phyloP scores from a whole-genome alignment of 306 rosid species.

The Macrotyloma uniflorum region DNA sequence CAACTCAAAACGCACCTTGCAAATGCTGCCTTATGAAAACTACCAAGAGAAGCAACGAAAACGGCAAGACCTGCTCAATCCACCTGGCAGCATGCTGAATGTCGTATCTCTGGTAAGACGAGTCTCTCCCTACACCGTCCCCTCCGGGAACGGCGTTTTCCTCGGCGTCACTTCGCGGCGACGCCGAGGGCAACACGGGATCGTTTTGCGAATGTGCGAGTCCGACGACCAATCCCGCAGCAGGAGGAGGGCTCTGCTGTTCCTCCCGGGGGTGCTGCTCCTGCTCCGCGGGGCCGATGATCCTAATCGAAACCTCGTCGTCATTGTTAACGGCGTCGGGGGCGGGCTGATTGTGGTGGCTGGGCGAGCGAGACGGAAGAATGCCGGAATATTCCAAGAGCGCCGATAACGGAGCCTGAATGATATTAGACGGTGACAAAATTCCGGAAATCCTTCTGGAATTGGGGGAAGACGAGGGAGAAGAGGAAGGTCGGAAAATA shows the following conservation, averaged over 20 bases:
- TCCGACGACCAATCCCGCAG: conserved; percentile 55
- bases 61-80: conserved; percentile 93
- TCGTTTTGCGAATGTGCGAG: conserved; percentile 48
- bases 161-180: conserved; percentile 53
- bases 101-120: conserved; percentile 94
- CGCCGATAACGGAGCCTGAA: conserved; percentile 79
- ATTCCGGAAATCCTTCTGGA: conserved; percentile 56
- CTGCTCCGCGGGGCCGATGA: conserved; percentile 71
- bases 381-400: conserved; percentile 81
- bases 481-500: conserved; percentile 43
- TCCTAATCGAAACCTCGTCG: conserved; percentile 89
- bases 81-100: conserved; percentile 98
- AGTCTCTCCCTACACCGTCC: conserved; percentile 74
- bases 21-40: conserved; percentile 97
- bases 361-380: conserved; percentile 52
- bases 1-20: conserved; percentile 62
- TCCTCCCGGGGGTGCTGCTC: conserved; percentile 52
- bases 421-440: conserved; percentile 62
- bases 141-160: conserved; percentile 17
- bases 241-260: background rate
- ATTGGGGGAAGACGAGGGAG: background rate
- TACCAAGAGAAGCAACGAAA: conserved; percentile 91
- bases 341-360: conserved; percentile 49
- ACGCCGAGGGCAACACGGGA: conserved; percentile 33
- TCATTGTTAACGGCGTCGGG: conserved; percentile 47